Percentiles rank a stretch among this genome's conserved stretches.
These are phyloP conservation scores for Amanita polypyramis DNA, from an alignment of 768 basidiomycete species.

Conservation along the genomic window DNA sequence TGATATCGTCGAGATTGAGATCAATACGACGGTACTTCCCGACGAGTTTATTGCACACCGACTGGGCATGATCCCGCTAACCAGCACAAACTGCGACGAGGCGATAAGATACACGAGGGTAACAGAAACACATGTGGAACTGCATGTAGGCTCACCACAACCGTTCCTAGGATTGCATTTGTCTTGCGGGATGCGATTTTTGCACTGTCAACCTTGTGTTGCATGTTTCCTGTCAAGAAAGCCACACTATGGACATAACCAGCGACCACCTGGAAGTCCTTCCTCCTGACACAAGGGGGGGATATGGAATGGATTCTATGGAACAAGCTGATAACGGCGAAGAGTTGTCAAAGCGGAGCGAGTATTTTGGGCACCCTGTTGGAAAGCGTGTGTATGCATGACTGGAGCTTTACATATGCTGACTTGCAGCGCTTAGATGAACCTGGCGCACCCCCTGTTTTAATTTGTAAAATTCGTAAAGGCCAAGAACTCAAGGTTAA, in stretches of 20 bases:
- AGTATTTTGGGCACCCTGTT: conserved; percentile 72
- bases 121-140: conserved; percentile 11
- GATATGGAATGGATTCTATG: conserved; percentile 19
- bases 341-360: conserved; percentile 63
- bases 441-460: conserved; percentile 50
- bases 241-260: conserved; percentile 74
- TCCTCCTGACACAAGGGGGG: conserved; percentile 20
- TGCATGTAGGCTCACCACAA: conserved; percentile 10
- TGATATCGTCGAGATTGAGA: conserved; percentile 89
- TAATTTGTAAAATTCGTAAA: conserved; percentile 88
- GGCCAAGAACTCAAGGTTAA: conserved; percentile 82
- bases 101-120: conserved; percentile 75
- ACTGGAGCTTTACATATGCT: not conserved
- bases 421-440: conserved; percentile 39
- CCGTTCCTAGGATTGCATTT: conserved; percentile 74
- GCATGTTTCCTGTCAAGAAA: conserved; percentile 65
- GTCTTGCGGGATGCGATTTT: conserved; percentile 70
- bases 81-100: conserved; percentile 82
- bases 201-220: conserved; percentile 81
- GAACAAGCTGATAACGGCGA: conserved; percentile 41
- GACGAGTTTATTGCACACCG: conserved; percentile 98
- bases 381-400: conserved; percentile 53
- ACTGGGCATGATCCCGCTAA: conserved; percentile 86
- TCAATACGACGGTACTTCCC: conserved; percentile 86
- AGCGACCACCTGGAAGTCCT: conserved; percentile 73